Conservation (phyloP, 2,329 filamentous ascomycete species). For the Teratosphaeriaceae sp. region DNA sequence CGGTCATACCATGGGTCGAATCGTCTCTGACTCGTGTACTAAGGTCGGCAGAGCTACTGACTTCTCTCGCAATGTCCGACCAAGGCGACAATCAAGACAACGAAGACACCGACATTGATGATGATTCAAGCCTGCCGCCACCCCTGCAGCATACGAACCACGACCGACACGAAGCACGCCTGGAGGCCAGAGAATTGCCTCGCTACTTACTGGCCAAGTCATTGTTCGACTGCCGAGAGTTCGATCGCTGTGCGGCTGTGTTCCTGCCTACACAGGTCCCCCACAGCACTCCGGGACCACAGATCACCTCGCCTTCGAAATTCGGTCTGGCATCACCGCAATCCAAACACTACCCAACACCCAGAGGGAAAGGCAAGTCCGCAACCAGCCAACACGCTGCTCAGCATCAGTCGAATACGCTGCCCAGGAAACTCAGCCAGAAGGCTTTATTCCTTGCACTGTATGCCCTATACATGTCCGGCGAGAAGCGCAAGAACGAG, state of each 20-base stretch:
- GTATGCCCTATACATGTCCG: conserved; percentile 87
- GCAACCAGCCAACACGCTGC: conserved; percentile 28
- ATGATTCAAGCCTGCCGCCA: conserved; percentile 16
- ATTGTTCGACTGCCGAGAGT: conserved; percentile 92
- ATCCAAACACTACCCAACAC: not conserved
- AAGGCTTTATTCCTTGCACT: conserved; percentile 87
- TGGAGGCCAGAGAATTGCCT: conserved; percentile 73
- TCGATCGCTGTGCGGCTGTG: conserved; percentile 83
- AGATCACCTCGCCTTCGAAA: conserved; percentile 38
- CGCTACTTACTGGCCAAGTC: conserved; percentile 88
- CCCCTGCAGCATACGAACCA: conserved; percentile 45
- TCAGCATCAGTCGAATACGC: conserved; percentile 14
- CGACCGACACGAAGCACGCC: conserved; percentile 64
- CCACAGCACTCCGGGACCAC: conserved; percentile 33
- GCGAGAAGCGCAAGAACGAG: conserved; percentile 94
- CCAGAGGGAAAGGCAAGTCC: conserved; percentile 12
- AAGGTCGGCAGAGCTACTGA: conserved; percentile 92
- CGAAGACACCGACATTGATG: conserved; percentile 46
- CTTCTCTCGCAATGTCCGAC: conserved; percentile 61
- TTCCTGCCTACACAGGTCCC: conserved; percentile 61
- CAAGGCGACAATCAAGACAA: conserved; percentile 30
- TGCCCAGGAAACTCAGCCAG: conserved; percentile 58
- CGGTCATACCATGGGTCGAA: too few species aligned
- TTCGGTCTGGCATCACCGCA: conserved; percentile 34
- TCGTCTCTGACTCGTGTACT: conserved; percentile 10